phyloP scores from a whole-genome alignment of 164 flowering plant genomes.

The Aristolochia fimbriata region DNA sequence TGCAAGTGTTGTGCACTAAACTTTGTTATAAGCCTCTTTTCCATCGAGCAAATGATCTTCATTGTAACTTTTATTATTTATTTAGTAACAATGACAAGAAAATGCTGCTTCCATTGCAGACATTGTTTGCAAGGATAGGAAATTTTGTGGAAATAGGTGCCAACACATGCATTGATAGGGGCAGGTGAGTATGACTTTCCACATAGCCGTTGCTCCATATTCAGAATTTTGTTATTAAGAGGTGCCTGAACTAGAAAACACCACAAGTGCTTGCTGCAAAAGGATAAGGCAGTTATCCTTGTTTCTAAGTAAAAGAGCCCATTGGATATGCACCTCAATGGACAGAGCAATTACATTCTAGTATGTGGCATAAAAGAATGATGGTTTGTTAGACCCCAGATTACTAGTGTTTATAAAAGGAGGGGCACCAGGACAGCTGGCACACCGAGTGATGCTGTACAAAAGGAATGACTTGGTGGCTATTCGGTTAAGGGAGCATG shows the following conservation, averaged over 20 bases:
- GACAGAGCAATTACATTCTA: too few relatives aligned
- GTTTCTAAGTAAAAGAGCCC: background rate
- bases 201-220: background rate
- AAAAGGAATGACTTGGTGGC: too few relatives aligned
- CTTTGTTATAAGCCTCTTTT: background rate
- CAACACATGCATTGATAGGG: conserved; percentile 89
- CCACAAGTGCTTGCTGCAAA: too few relatives aligned
- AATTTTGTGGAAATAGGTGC: conserved; percentile 86
- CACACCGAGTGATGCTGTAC: too few relatives aligned
- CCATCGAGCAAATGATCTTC: background rate
- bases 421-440: too few relatives aligned
- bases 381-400: too few relatives aligned
- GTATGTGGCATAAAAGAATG: too few relatives aligned
- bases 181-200: conserved; percentile 40
- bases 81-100: background rate
- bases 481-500: too few relatives aligned
- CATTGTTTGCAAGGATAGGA: conserved; percentile 49
- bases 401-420: too few relatives aligned
- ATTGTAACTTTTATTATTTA: background rate
- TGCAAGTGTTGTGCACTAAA: too few relatives aligned
- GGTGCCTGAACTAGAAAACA: background rate
- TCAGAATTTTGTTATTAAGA: background rate
- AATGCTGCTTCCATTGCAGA: conserved; percentile 16
- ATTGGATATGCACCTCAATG: too few relatives aligned
- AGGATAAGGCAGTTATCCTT: background rate